Conservation (phyloP, 352 stramenopile species). For the Phytophthora chlamydospora region DNA sequence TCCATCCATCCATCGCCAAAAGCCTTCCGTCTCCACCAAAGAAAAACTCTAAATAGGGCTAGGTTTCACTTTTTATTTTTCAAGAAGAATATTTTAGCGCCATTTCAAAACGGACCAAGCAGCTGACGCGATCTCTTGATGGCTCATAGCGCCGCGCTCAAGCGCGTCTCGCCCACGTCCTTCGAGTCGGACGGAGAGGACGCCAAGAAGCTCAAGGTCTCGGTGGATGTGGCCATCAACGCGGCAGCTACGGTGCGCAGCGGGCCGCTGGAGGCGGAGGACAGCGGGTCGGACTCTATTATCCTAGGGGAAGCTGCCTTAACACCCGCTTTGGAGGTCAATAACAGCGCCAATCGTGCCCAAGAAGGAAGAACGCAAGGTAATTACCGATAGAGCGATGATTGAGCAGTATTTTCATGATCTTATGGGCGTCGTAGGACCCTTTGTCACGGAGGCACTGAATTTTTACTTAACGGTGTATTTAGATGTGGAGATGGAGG, state of each 20-base stretch:
- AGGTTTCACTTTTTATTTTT: background rate
- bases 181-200: constrained; percentile 22
- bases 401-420: constrained; percentile 20
- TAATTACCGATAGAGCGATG: background rate
- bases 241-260: constrained; percentile 6
- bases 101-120: constrained; percentile 28
- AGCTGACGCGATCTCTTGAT: constrained; percentile 29
- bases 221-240: background rate
- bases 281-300: constrained; percentile 9
- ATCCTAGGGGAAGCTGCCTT: constrained; percentile 22
- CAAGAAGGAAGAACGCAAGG: constrained; percentile 11
- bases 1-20: no score
- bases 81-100: constrained; percentile 32
- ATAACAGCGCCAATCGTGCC: background rate
- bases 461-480: constrained; percentile 26
- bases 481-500: constrained; percentile 30
- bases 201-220: constrained; percentile 32
- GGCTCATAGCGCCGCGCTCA: constrained; percentile 26
- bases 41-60: no score
- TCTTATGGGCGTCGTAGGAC: constrained; percentile 1
- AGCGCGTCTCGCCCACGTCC: constrained; percentile 28
- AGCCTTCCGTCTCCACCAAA: no score
- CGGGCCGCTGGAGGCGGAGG: constrained; percentile 15
- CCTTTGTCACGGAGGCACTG: constrained; percentile 15
- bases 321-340: constrained; percentile 4